Percentiles rank a stretch among this genome's conserved stretches.
Evolutionary conservation across 495 filamentous ascomycete species (phyloP).

Genomic region (Parachaetomium inaequale): DNA sequence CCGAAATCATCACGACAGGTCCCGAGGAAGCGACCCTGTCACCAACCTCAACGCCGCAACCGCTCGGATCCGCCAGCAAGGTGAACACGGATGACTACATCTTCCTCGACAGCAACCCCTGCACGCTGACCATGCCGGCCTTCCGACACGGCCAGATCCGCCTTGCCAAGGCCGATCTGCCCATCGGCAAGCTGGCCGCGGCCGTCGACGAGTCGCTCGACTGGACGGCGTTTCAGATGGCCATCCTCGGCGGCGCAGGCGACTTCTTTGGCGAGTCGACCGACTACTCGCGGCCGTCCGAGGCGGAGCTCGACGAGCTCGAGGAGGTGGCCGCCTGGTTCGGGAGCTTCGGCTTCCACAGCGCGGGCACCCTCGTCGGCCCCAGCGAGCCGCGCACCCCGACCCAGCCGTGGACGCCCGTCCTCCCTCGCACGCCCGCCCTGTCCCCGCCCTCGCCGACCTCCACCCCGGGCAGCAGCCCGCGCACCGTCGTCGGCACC

Average conservation of each 20-base stretch:
- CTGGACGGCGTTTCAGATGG: constrained; percentile 57
- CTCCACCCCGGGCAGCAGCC: constrained; percentile 31
- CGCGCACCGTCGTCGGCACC: constrained; percentile 12
- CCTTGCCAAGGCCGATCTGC: constrained; percentile 39
- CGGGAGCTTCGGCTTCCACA: constrained; percentile 37
- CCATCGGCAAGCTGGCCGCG: constrained; percentile 34
- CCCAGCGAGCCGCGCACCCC: constrained; percentile 18
- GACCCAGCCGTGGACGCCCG: constrained; percentile 8
- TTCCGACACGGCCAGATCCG: constrained; percentile 51
- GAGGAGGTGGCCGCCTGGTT: constrained; percentile 48
- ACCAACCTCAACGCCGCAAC: constrained; percentile 20
- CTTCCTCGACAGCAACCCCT: constrained; percentile 43
- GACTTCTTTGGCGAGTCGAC: constrained; percentile 44
- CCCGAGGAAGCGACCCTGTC: constrained; percentile 17
- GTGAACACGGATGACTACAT: constrained; percentile 35
- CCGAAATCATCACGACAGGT: constrained; percentile 35
- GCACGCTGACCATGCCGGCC: constrained; percentile 37
- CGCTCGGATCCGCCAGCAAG: constrained; percentile 18
- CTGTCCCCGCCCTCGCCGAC: constrained; percentile 19
- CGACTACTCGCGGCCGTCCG: constrained; percentile 37
- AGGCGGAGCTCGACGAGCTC: constrained; percentile 37
- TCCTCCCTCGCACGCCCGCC: constrained; percentile 10
- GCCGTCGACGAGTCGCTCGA: constrained; percentile 47
- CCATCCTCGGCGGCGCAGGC: constrained; percentile 48
- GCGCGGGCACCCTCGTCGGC: constrained; percentile 34